Conservation (phyloP, 1,284 basidiomycete genomes). For the Somion occarium region DNA sequence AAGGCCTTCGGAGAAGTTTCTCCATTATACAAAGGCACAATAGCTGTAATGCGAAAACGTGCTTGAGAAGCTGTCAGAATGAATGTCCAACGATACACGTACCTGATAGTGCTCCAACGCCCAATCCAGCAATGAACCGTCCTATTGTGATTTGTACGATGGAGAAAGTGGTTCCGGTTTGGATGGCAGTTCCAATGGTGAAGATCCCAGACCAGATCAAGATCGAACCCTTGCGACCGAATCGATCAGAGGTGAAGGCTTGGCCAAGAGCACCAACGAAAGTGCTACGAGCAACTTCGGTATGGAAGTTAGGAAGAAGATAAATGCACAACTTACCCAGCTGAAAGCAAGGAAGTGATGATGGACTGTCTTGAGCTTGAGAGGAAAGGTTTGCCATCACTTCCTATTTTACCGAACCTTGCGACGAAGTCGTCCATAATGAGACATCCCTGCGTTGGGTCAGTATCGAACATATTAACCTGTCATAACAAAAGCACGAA, state of each 20-base stretch:
- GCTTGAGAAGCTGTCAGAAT: not conserved
- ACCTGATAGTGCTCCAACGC: slow-evolving; percentile 76
- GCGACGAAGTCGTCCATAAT: slow-evolving; percentile 76
- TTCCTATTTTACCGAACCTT: slow-evolving; percentile 56
- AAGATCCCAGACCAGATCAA: slow-evolving; percentile 76
- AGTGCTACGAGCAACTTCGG: slow-evolving; percentile 36
- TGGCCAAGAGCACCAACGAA: slow-evolving; percentile 70
- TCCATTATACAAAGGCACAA: slow-evolving; percentile 79
- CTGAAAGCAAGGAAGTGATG: slow-evolving; percentile 76
- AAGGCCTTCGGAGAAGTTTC: slow-evolving; percentile 76
- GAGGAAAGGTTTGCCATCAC: slow-evolving; percentile 47
- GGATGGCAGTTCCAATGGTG: slow-evolving; percentile 66
- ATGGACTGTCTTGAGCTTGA: slow-evolving; percentile 65
- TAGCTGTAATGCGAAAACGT: slow-evolving; percentile 35
- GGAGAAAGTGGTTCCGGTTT: slow-evolving; percentile 59
- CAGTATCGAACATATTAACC: not conserved
- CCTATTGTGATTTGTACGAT: slow-evolving; percentile 67
- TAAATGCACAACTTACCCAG: slow-evolving; percentile 43
- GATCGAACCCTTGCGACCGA: slow-evolving; percentile 69
- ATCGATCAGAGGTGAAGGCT: slow-evolving; percentile 72
- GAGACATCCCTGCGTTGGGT: slow-evolving; percentile 55
- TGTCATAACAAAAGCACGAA: slow-evolving; percentile 16
- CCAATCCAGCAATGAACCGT: slow-evolving; percentile 66
- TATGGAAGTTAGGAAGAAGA: not conserved
- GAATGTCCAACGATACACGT: slow-evolving; percentile 11